Percentiles rank a stretch among this genome's conserved stretches.
Evolutionary conservation across 116 monocot genomes (phyloP).

Genomic region (Phalaenopsis hybrid): DNA sequence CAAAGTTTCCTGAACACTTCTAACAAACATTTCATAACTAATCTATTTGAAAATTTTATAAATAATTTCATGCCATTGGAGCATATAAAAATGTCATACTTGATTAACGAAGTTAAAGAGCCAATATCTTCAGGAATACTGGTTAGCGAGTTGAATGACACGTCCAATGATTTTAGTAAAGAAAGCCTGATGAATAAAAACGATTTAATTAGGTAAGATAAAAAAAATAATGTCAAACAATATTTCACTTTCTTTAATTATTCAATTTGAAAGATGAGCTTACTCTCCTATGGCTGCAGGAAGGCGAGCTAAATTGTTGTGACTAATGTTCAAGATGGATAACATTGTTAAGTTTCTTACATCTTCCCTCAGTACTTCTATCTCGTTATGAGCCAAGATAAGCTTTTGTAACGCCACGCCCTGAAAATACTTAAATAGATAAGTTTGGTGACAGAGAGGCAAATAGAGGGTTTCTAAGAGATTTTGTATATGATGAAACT

Average conservation of each 20-base stretch:
- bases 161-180: constrained; percentile 43
- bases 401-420: constrained; percentile 85
- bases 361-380: constrained; percentile 71
- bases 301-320: constrained; percentile 68
- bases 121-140: constrained; percentile 77
- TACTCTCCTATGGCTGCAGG: constrained; percentile 88
- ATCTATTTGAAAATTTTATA: not conserved
- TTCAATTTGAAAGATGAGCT: constrained; percentile 19
- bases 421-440: constrained; percentile 30
- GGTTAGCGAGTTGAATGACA: constrained; percentile 27
- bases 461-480: not conserved
- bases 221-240: not conserved
- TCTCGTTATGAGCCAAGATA: constrained; percentile 86
- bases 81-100: constrained; percentile 35
- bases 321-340: constrained; percentile 76
- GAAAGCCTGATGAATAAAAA: constrained; percentile 52
- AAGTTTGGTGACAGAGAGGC: not conserved
- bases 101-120: constrained; percentile 60
- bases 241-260: not conserved
- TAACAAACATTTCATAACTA: not conserved
- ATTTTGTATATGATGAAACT: not conserved
- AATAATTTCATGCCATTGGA: constrained; percentile 3
- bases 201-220: constrained; percentile 1
- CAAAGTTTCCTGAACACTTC: not conserved
- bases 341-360: constrained; percentile 56